Percentiles rank a stretch among this genome's conserved stretches.
These are phyloP conservation scores for Schizonepeta tenuifolia DNA, from an alignment of 257 asterid genomes.

Conservation along the genomic window DNA sequence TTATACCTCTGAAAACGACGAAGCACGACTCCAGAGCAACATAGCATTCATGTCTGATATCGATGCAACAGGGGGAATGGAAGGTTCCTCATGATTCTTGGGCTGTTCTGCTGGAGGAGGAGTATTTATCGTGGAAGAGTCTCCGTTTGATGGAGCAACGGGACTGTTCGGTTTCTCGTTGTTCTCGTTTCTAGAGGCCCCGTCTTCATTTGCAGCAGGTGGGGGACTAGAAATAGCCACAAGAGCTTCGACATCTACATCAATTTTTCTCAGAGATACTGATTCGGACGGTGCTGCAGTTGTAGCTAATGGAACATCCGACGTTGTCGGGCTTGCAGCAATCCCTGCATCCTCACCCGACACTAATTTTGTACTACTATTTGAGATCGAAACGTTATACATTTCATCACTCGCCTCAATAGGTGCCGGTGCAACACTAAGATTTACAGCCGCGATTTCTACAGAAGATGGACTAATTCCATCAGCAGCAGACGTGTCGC, in stretches of 20 bases:
- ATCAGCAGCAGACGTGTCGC: neutral
- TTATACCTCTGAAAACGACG: constrained; percentile 52
- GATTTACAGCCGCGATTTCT: neutral
- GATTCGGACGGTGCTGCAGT: constrained; percentile 36
- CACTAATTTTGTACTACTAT: neutral
- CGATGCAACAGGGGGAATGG: constrained; percentile 37
- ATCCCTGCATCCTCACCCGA: neutral
- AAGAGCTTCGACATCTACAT: neutral
- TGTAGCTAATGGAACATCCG: constrained; percentile 13
- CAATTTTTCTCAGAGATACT: constrained; percentile 13
- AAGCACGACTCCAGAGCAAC: constrained; percentile 48
- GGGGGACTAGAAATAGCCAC: constrained; percentile 8
- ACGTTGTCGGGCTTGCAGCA: constrained; percentile 21
- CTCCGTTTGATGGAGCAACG: neutral
- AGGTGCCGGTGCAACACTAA: neutral
- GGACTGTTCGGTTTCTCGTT: neutral
- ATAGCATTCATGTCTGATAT: constrained; percentile 57
- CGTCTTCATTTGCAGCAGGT: neutral
- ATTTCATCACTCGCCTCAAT: neutral
- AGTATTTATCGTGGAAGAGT: constrained; percentile 14
- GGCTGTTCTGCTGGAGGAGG: constrained; percentile 31
- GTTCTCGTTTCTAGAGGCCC: neutral
- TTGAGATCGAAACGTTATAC: neutral
- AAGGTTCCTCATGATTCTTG: constrained; percentile 17
- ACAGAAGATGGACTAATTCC: constrained; percentile 14